phyloP scores from a whole-genome alignment of 331 rosid species.

The Arachis monticola region DNA sequence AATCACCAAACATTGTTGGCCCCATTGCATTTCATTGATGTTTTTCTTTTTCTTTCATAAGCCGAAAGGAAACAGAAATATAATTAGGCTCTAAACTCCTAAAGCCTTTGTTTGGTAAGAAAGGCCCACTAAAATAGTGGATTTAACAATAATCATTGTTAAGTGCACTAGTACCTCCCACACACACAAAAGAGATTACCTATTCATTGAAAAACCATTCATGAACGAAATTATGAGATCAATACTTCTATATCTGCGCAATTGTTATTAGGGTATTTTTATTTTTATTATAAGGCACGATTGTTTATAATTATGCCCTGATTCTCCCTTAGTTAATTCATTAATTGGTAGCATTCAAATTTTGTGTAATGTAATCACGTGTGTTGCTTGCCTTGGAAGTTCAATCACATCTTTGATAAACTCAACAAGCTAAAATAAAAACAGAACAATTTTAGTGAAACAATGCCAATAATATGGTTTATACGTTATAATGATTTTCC shows the following conservation, averaged over 20 bases:
- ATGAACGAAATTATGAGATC: not conserved
- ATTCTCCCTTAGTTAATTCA: not conserved
- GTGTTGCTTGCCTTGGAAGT: conserved; percentile 39
- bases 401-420: not conserved
- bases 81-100: too few relatives aligned
- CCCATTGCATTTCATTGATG: not conserved
- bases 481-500: conserved; percentile 3
- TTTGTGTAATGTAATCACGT: not conserved
- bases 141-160: not conserved
- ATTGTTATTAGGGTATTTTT: not conserved
- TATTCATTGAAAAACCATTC: not conserved
- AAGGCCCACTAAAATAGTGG: conserved; percentile 10
- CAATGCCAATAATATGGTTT: not conserved
- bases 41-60: not conserved
- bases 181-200: not conserved
- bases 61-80: conserved; percentile 2
- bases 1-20: conserved; percentile 7
- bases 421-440: not conserved
- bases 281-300: not conserved
- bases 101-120: conserved; percentile 4
- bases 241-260: not conserved
- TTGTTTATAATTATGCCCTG: not conserved
- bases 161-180: not conserved
- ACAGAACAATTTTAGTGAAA: not conserved
- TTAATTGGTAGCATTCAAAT: not conserved